Base-by-base conservation (phyloP, 2,329 filamentous ascomycete genomes). In the Xylaria sp. region DNA sequence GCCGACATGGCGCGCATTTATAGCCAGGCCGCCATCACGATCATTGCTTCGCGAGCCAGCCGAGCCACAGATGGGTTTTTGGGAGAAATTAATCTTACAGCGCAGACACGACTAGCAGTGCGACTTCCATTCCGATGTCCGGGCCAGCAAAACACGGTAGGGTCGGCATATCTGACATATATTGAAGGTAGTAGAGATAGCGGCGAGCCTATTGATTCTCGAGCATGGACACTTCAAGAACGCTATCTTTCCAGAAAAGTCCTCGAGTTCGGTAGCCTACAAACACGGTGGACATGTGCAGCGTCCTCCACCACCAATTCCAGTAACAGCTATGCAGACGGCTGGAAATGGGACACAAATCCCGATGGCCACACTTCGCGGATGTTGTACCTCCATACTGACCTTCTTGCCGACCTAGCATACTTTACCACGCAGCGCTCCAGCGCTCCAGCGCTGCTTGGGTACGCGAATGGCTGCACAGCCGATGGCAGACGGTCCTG, bases 161-260 rank as follows among this genome's bases (percentile, higher is more conserved):
- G 63, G 25, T 48, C 46, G 13, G 57, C 48, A 10, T 65, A 60
- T 28, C 20, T 65, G 6, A 48, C 39, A 30, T 23, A 41, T 32
- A 56, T 60, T 20, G 41, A 57, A 9, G 52, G 43, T 34, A 58
- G 32, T 23, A 53, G 50, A 52, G 25, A 41, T 20, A 13, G 50
- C 12, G 56, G 58, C 9, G 63, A 66, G 20, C 63, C 63, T 18
- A 61, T 66, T 8, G 50, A 61, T 34, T 50, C 41, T 18, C 50
- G 58, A 32, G 63, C 57, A 20, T 66, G 63, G 63, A 66, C 63
- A 2, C 39, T 66, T 8, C 63, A 66, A 18, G 63, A 66, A 36
- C 41, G 57, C 8, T 61, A 61, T n/a, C 58, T 66, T 10, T 61
- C 63, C 4, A 61, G 50, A 15, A 28, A 58, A 28, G 30, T 66